Evolutionary conservation across 2,329 filamentous ascomycete species (phyloP).

Genomic region (Epichloe sylvatica): DNA sequence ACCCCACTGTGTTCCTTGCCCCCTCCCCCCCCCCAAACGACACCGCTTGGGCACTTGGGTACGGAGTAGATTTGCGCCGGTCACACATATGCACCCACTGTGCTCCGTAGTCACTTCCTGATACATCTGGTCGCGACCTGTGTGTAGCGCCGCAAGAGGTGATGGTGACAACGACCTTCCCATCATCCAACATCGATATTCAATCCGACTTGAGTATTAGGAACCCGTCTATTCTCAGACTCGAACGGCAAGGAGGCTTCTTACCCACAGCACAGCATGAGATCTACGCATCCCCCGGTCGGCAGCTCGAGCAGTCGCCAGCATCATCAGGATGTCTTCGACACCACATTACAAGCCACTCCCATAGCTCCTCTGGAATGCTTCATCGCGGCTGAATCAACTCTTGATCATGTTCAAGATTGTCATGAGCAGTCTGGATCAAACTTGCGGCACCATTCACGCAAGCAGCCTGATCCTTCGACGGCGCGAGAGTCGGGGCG

Average conservation of each 20-base stretch:
- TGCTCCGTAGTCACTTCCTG: too few species aligned
- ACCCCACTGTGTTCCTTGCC: too few species aligned
- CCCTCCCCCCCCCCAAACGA: too few species aligned
- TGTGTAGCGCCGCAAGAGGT: too few species aligned
- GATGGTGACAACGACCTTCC: too few species aligned
- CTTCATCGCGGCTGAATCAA: conserved; percentile 22
- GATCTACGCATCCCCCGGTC: not conserved
- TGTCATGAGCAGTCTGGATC: conserved; percentile 1
- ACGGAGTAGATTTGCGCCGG: too few species aligned
- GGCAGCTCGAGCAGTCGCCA: not conserved
- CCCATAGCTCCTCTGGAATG: conserved; percentile 17
- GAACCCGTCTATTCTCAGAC: not conserved
- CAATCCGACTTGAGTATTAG: too few species aligned
- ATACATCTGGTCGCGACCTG: too few species aligned
- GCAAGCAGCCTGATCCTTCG: conserved; percentile 10
- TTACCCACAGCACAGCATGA: not conserved
- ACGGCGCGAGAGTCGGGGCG: not conserved
- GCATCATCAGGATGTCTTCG: not conserved
- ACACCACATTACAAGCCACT: conserved; percentile 1
- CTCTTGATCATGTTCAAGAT: conserved; percentile 15
- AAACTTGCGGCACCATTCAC: conserved; percentile 7
- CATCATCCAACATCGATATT: too few species aligned
- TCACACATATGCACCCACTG: too few species aligned
- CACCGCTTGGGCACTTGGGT: too few species aligned
- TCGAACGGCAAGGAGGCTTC: not conserved